Conservation (phyloP, 2,329 filamentous ascomycete species). For the Fusarium sp. region DNA sequence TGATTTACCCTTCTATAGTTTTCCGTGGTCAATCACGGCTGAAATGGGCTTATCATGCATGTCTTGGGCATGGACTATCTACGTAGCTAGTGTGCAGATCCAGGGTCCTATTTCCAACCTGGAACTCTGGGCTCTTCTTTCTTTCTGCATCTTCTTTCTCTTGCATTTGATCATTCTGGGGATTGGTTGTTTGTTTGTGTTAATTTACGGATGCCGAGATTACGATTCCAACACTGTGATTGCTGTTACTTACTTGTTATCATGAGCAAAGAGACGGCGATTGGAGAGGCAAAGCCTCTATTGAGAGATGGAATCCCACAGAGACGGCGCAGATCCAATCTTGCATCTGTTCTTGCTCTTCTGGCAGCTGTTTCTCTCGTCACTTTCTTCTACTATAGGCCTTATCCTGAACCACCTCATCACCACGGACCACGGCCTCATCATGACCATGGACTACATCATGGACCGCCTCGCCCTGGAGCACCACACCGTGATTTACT, state of each 20-base stretch:
- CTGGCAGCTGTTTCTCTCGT: constrained; percentile 32
- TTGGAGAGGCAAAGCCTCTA: constrained; percentile 25
- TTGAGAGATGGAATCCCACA: constrained; percentile 11
- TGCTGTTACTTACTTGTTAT: neutral
- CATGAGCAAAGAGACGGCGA: constrained; percentile 35
- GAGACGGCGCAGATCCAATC: constrained; percentile 11
- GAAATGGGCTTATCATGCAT: constrained; percentile 33
- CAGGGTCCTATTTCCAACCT: constrained; percentile 2
- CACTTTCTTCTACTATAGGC: constrained; percentile 35
- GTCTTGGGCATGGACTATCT: constrained; percentile 21
- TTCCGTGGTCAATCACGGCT: constrained; percentile 8
- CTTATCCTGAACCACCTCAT: constrained; percentile 6
- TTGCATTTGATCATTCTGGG: neutral
- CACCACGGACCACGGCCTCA: too few relatives aligned
- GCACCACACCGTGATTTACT: neutral
- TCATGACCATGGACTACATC: too few relatives aligned
- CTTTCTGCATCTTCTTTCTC: neutral
- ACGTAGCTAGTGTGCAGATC: neutral
- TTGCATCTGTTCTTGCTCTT: constrained; percentile 26
- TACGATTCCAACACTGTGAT: neutral
- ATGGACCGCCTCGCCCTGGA: too few relatives aligned
- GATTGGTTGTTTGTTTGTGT: neutral
- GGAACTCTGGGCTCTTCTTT: neutral
- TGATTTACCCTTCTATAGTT: constrained; percentile 1
- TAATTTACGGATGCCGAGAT: neutral